Percentiles rank a stretch among this genome's conserved stretches.
Evolutionary conservation across 768 basidiomycete genomes (phyloP).

Genomic region (Auricularia heimuer): DNA sequence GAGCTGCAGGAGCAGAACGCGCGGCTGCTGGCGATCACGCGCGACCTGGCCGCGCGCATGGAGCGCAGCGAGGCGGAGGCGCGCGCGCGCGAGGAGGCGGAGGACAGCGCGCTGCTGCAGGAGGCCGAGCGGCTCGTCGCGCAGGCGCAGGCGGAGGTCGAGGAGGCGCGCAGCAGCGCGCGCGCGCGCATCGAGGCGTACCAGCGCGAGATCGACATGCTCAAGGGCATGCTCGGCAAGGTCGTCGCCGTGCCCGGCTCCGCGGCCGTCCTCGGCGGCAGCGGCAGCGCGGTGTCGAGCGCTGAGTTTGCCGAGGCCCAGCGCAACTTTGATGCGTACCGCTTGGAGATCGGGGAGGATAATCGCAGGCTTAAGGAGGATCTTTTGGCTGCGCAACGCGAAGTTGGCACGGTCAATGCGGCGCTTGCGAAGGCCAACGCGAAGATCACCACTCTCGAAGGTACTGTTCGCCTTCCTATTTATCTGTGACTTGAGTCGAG

Average conservation of each 20-base stretch:
- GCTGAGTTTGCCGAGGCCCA: constrained; percentile 26
- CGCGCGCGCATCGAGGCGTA: constrained; percentile 69
- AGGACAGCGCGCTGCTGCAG: constrained; percentile 51
- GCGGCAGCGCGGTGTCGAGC: constrained; percentile 9
- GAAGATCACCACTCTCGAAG: constrained; percentile 66
- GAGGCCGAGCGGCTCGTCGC: constrained; percentile 87
- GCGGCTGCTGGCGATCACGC: constrained; percentile 71
- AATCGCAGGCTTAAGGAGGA: constrained; percentile 65
- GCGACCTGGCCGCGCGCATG: constrained; percentile 76
- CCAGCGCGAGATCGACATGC: constrained; percentile 79
- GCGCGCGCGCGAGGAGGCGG: constrained; percentile 54
- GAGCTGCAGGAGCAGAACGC: constrained; percentile 88
- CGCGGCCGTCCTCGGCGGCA: constrained; percentile 9
- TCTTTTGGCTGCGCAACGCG: constrained; percentile 50
- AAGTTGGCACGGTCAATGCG: constrained; percentile 53
- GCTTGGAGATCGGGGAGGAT: constrained; percentile 73
- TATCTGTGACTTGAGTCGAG: not conserved
- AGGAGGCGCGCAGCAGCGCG: constrained; percentile 61
- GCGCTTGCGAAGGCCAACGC: constrained; percentile 77
- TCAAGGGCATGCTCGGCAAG: constrained; percentile 59
- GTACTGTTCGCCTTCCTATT: constrained; percentile 29
- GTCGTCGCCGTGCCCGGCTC: constrained; percentile 19
- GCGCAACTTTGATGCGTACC: constrained; percentile 71
- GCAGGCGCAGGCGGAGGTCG: constrained; percentile 66
- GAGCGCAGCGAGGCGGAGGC: constrained; percentile 78